Conservation (phyloP, 2,329 filamentous ascomycete species). For the Aquanectria penicillioides region DNA sequence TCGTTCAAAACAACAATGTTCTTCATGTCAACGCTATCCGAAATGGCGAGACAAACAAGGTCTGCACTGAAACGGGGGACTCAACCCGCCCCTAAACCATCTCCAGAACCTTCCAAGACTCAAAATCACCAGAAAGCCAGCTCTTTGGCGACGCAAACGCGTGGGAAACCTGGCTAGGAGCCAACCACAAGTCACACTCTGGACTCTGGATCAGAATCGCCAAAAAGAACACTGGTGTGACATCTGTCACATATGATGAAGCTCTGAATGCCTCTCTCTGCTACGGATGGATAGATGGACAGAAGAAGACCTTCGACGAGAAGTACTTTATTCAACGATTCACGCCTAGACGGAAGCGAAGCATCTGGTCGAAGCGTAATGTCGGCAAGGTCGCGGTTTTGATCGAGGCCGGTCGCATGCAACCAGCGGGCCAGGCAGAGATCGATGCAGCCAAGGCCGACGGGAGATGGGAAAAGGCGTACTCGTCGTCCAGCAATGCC, state of each 20-base stretch:
- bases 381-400: constrained; percentile 61
- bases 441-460: constrained; percentile 66
- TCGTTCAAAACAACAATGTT: background rate
- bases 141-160: constrained; percentile 26
- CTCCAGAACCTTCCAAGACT: fast-evolving
- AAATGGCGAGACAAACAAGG: constrained; percentile 35
- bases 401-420: constrained; percentile 58
- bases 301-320: constrained; percentile 55
- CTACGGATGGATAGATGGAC: constrained; percentile 72
- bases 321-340: constrained; percentile 64
- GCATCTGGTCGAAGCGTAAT: constrained; percentile 70
- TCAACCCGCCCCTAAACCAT: background rate
- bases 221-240: constrained; percentile 56
- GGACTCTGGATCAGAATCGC: constrained; percentile 60
- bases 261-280: constrained; percentile 68
- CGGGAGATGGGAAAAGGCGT: constrained; percentile 68
- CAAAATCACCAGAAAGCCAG: background rate
- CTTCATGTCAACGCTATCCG: background rate
- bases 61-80: constrained; percentile 22
- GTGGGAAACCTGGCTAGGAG: constrained; percentile 33
- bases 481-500: constrained; percentile 59
- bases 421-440: constrained; percentile 56
- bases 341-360: constrained; percentile 64
- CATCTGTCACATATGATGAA: constrained; percentile 59
- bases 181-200: constrained; percentile 24